Base-by-base conservation (phyloP, 139 green algal genomes). In the Chlamydomonas schloesseri region DNA sequence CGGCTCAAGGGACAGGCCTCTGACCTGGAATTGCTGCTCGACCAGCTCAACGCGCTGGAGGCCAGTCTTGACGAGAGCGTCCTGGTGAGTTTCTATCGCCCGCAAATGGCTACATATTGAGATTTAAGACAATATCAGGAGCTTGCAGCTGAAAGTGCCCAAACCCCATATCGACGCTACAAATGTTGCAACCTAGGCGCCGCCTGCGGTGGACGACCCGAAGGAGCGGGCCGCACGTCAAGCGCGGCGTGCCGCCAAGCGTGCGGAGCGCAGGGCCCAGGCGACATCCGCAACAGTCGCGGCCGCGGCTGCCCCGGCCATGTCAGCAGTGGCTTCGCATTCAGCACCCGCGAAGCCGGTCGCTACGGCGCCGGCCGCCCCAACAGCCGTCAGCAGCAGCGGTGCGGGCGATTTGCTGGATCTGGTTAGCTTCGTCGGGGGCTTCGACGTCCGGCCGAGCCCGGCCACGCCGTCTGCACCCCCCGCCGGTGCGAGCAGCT, bases 201-300 rank as follows among this genome's bases (percentile, higher is more conserved):
- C 69, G 0, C 81, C 81, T 2, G 2, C 26, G 0, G 26, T 28
- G 8, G 81, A 87, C 21, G 68, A 71, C 20, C 2, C 33, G 0
- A 26, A 17, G 20, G 69, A 87, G 20, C 37, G 28, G 53, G 81
- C 31, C 15, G 69, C 55, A 3, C 69, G 81, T 8, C 53, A 67
- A 62, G 81, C 81, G 33, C 79, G 79, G 29, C 81, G 81, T 5
- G 81, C 81, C 17, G 69, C 53, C 1, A 79, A 87, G 69, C 81
- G 81, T 17, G 81, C 81, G 3, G 81, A 87, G 34, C 81, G 81
- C 15, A 79, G 33, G 28, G 68, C 81, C 0, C 36, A 57, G 24
- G 69, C 69, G 10, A 74, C 69, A 1, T 50, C 81, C 1, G 69
- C 53, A 33, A 53, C 37, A 47, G 68, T 73, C 1, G 5, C 2